These are phyloP conservation scores for Mycocalia duriaeana DNA, from an alignment of 1,284 basidiomycete species.

Conservation along the genomic window DNA sequence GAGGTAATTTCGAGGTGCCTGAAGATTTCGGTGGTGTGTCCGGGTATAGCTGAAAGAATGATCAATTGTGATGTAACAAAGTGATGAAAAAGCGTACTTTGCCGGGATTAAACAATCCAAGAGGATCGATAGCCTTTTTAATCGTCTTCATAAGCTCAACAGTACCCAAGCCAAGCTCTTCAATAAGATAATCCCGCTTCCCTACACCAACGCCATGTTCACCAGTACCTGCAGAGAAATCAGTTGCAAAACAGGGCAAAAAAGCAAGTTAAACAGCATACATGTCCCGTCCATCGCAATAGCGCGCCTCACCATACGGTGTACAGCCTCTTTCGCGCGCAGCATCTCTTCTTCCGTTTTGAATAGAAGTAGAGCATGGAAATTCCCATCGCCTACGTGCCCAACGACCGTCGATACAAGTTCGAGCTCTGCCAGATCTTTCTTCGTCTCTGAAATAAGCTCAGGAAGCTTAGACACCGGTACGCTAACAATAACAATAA, in stretches of 20 bases:
- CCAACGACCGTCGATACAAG: slow-evolving; percentile 68
- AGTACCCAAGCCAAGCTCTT: slow-evolving; percentile 79
- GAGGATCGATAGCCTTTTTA: slow-evolving; percentile 74
- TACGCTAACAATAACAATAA: slow-evolving; percentile 42
- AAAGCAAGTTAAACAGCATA: slow-evolving; percentile 28
- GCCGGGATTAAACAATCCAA: slow-evolving; percentile 80
- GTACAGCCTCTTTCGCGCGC: slow-evolving; percentile 47
- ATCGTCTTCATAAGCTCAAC: slow-evolving; percentile 82
- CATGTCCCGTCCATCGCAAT: slow-evolving; percentile 77
- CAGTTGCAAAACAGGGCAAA: background rate
- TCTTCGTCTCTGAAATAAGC: slow-evolving; percentile 71
- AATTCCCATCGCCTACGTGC: slow-evolving; percentile 81
- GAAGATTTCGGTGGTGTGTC: background rate
- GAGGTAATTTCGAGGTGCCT: no score
- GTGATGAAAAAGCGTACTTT: slow-evolving; percentile 44
- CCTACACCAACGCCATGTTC: slow-evolving; percentile 90
- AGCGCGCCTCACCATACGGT: slow-evolving; percentile 68
- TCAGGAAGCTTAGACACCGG: slow-evolving; percentile 77
- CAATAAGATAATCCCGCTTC: slow-evolving; percentile 69
- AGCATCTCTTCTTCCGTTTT: slow-evolving; percentile 54
- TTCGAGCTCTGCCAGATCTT: slow-evolving; percentile 59
- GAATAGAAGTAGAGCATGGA: slow-evolving; percentile 58
- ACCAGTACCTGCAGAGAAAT: slow-evolving; percentile 40
- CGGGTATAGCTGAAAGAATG: background rate
- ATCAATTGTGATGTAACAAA: background rate